Percentiles rank a stretch among this genome's conserved stretches.
Evolutionary conservation across 169 alveolate genomes (phyloP).

Genomic region (Plasmodium billcollinsi): DNA sequence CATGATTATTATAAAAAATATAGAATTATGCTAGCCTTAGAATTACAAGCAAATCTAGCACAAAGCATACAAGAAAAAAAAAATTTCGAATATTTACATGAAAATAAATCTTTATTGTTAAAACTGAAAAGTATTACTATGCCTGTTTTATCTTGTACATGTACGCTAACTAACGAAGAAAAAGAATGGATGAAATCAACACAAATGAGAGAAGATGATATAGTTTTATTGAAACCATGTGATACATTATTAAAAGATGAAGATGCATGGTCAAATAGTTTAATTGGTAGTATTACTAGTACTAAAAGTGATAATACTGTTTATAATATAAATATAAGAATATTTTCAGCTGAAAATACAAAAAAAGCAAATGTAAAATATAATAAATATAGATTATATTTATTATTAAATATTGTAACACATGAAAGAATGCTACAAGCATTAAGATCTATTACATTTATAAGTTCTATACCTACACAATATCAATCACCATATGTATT

Average conservation of each 20-base stretch:
- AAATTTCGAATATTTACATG: conserved; percentile 73
- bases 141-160: conserved; percentile 65
- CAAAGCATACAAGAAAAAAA: conserved; percentile 76
- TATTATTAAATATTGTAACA: conserved; percentile 66
- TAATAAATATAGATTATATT: conserved; percentile 57
- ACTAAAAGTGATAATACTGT: conserved; percentile 59
- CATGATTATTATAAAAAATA: conserved; percentile 76
- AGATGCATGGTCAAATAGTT: conserved; percentile 79
- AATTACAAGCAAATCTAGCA: conserved; percentile 68
- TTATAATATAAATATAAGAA: conserved; percentile 62
- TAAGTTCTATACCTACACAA: conserved; percentile 66
- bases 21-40: conserved; percentile 75
- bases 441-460: conserved; percentile 78
- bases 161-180: conserved; percentile 76
- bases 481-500: conserved; percentile 75
- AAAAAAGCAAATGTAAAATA: conserved; percentile 70
- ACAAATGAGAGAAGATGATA: conserved; percentile 83
- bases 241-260: conserved; percentile 51
- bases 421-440: conserved; percentile 86
- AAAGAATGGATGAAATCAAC: conserved; percentile 77
- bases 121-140: conserved; percentile 63
- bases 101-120: conserved; percentile 73
- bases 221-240: conserved; percentile 81
- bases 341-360: conserved; percentile 74
- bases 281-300: conserved; percentile 57